phyloP scores from a whole-genome alignment of 2,329 filamentous ascomycete genomes.

The Colletotrichum sansevieriae region DNA sequence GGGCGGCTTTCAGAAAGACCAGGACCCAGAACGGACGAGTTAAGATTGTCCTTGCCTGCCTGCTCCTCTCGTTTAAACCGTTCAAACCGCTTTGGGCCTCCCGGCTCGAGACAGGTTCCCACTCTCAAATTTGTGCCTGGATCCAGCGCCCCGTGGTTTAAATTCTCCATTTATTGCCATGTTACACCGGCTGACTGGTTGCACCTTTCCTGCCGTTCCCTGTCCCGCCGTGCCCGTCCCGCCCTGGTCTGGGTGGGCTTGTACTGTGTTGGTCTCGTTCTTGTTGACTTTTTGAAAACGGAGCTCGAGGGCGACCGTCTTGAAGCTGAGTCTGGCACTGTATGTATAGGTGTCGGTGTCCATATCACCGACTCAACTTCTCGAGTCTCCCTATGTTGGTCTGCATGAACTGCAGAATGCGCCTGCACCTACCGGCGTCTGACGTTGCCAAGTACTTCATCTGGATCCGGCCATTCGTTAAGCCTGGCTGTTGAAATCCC shows the following conservation, averaged over 20 bases:
- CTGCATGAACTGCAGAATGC: slow-evolving; percentile 16
- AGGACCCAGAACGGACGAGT: slow-evolving; percentile 15
- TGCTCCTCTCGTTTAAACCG: slow-evolving; percentile 11
- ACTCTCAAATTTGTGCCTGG: slow-evolving; percentile 24
- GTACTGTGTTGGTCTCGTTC: slow-evolving; percentile 5
- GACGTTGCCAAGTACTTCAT: slow-evolving; percentile 6
- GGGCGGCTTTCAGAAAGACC: not conserved
- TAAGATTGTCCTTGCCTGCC: slow-evolving; percentile 16
- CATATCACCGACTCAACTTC: not conserved
- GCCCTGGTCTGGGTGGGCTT: not conserved
- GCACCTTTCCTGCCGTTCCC: slow-evolving; percentile 14
- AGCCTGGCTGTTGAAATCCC: not conserved
- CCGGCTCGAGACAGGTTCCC: slow-evolving; percentile 13
- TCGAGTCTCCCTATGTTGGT: not conserved
- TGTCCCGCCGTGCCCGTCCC: slow-evolving; percentile 9
- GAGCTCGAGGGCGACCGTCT: not conserved
- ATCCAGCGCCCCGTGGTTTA: slow-evolving; percentile 30
- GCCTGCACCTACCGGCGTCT: slow-evolving; percentile 36
- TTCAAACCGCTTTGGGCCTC: slow-evolving; percentile 26
- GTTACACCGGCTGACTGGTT: slow-evolving; percentile 38
- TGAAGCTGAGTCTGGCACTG: not conserved
- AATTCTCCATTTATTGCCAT: slow-evolving; percentile 30
- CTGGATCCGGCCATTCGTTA: slow-evolving; percentile 6
- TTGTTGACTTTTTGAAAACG: not conserved
- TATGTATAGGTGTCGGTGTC: not conserved